phyloP scores from a whole-genome alignment of 1,284 basidiomycete species.

The Pterula multifida region DNA sequence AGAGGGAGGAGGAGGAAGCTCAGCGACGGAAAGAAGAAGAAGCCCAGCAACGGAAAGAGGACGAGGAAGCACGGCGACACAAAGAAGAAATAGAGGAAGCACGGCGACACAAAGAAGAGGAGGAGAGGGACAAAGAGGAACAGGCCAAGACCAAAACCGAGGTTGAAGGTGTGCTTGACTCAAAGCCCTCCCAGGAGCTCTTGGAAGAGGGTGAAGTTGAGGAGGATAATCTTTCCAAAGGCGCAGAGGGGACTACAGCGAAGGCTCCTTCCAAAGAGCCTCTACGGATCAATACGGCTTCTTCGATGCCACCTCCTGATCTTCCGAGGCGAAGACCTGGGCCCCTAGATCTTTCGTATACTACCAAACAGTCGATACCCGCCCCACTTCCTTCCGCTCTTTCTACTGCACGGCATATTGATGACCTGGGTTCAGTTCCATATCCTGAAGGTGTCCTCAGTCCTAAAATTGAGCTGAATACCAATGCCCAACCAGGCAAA shows the following conservation, averaged over 20 bases:
- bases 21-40: slow-evolving; percentile 19
- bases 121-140: slow-evolving; percentile 19
- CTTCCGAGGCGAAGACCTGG: slow-evolving; percentile 36
- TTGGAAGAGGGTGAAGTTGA: slow-evolving; percentile 25
- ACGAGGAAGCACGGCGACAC: too few species aligned
- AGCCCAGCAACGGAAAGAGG: slow-evolving; percentile 17
- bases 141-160: slow-evolving; percentile 19
- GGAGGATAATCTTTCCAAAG: slow-evolving; percentile 20
- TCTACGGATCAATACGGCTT: slow-evolving; percentile 50
- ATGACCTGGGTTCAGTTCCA: slow-evolving; percentile 65
- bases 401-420: slow-evolving; percentile 68
- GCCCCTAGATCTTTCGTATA: slow-evolving; percentile 54
- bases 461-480: slow-evolving; percentile 79
- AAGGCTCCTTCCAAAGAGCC: slow-evolving; percentile 21
- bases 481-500: slow-evolving; percentile 76
- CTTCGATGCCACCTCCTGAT: slow-evolving; percentile 20
- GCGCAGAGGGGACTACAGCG: slow-evolving; percentile 11
- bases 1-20: slow-evolving; percentile 23
- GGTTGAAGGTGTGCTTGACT: slow-evolving; percentile 18
- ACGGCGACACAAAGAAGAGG: slow-evolving; percentile 19
- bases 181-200: not conserved
- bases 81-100: slow-evolving; percentile 21
- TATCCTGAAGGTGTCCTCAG: slow-evolving; percentile 84
- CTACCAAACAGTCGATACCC: slow-evolving; percentile 25
- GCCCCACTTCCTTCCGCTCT: slow-evolving; percentile 54